Base-by-base conservation (phyloP, 257 asterid species). In the Nicotiana knightiana region DNA sequence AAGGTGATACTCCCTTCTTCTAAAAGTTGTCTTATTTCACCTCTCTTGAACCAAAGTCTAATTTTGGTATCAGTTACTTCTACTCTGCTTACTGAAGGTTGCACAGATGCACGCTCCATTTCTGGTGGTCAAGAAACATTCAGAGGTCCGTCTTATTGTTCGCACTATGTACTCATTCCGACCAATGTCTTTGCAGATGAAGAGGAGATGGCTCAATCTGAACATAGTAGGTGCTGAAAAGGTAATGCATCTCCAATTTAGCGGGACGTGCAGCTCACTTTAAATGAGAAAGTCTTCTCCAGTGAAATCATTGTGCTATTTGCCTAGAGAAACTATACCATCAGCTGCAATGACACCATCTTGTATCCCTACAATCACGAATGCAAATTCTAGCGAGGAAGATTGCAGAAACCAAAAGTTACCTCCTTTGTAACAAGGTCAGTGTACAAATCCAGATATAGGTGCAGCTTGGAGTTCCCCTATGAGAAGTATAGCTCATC, bases 361-460 rank as follows among this genome's bases (percentile, higher is more conserved):
- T 21, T 12, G 12, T 4, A 43, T 5, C 2, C 11, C 21, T 71
- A 21, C 78, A 43, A 13, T 71, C 78, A 12, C n/a, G 59, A 46
- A 71, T 46, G 78, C 59, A 46, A 46, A 46, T 46, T 24, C 61
- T 48, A 24, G 79, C 24, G 15, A 73, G 21, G 61, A 21, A 2
- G 39, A 24, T 21, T 73, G 79, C 12, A n/a, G 87, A 81, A 26
- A 82, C 16, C 80, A 83, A 85, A 54, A 83, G 37, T 33, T 88
- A 85, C 83, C 86, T 33, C 37, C 37, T 33, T 33, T 33, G 37
- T 3, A 33, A 33, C 5, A 33, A 33, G 37, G 37, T 33, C 37
- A 3, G 37, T 33, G 37, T 33, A 33, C 82, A 33, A 33, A 33
- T 33, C 24, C 24, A 21, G 24, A 21, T 21, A 21, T 21, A 21